Evolutionary conservation across 768 basidiomycete genomes (phyloP).

Genomic region (Rhizopogon sp.): DNA sequence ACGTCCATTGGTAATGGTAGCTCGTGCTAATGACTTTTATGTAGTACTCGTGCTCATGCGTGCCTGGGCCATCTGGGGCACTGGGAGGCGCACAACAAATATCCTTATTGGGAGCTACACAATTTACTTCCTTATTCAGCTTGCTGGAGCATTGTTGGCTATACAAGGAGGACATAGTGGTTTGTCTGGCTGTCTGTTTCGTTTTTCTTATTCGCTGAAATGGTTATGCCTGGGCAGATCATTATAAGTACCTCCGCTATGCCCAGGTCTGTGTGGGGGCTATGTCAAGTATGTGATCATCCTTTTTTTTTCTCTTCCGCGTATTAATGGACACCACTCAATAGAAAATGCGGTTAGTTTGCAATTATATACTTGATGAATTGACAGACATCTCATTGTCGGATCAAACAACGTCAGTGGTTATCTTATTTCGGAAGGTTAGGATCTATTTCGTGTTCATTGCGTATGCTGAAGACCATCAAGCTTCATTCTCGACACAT

Average conservation of each 20-base stretch:
- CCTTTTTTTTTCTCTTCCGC: neutral
- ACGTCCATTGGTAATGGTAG: neutral
- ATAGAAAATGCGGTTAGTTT: neutral
- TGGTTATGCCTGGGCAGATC: neutral
- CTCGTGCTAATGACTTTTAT: neutral
- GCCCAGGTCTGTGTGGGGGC: conserved; percentile 9
- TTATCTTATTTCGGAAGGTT: too few species aligned
- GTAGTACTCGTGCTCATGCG: conserved; percentile 21
- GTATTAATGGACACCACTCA: neutral
- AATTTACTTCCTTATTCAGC: neutral
- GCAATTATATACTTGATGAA: neutral
- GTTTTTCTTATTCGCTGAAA: neutral
- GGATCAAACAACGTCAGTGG: neutral
- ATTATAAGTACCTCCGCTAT: conserved; percentile 7
- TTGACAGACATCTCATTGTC: neutral
- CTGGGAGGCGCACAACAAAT: neutral
- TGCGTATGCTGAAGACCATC: too few species aligned
- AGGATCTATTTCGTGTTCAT: too few species aligned
- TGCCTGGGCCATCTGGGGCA: conserved; percentile 18
- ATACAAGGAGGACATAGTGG: neutral
- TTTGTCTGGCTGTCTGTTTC: neutral
- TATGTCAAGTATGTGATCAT: conserved; percentile 6
- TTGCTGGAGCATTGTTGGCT: neutral
- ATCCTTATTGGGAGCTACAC: conserved; percentile 5
- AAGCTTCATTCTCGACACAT: too few species aligned